These are phyloP conservation scores for Pelargonium citronellum DNA, from an alignment of 441 rosid genomes.

Conservation along the genomic window DNA sequence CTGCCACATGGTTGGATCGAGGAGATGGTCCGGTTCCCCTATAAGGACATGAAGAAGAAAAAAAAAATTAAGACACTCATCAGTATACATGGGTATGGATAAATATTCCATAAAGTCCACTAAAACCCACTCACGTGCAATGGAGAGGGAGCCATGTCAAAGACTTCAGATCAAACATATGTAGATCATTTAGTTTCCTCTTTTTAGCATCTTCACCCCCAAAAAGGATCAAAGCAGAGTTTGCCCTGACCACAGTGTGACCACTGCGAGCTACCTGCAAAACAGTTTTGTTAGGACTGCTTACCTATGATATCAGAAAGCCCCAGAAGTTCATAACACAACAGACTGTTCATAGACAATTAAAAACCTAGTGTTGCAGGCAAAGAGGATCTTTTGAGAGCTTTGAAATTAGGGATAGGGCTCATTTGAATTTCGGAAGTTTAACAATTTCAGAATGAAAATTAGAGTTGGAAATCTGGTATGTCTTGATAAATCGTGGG, in stretches of 20 bases:
- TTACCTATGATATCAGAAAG: not conserved
- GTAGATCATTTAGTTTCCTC: conserved; percentile 86
- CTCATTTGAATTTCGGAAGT: not conserved
- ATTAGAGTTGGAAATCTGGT: not conserved
- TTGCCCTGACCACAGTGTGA: conserved; percentile 78
- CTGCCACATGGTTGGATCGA: conserved; percentile 79
- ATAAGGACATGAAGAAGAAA: conserved; percentile 18
- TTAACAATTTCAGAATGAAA: not conserved
- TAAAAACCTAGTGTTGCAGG: not conserved
- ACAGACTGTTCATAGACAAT: not conserved
- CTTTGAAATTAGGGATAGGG: not conserved
- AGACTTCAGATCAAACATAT: conserved; percentile 93
- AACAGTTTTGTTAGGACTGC: conserved; percentile 10
- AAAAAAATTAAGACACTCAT: not conserved
- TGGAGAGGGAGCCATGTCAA: conserved; percentile 92
- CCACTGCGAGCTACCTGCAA: conserved; percentile 83
- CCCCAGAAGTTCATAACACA: not conserved
- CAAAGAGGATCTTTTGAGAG: not conserved
- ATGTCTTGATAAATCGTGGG: not conserved
- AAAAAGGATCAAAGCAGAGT: conserved; percentile 68
- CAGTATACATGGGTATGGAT: not conserved
- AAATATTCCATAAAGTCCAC: not conserved
- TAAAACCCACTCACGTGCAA: conserved; percentile 66
- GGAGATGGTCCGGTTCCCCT: conserved; percentile 91
- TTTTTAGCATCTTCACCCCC: conserved; percentile 92